Percentiles rank a stretch among this genome's conserved stretches.
These are phyloP conservation scores for Ophiobolus disseminans DNA, from an alignment of 2,329 filamentous ascomycete genomes.

Conservation along the genomic window DNA sequence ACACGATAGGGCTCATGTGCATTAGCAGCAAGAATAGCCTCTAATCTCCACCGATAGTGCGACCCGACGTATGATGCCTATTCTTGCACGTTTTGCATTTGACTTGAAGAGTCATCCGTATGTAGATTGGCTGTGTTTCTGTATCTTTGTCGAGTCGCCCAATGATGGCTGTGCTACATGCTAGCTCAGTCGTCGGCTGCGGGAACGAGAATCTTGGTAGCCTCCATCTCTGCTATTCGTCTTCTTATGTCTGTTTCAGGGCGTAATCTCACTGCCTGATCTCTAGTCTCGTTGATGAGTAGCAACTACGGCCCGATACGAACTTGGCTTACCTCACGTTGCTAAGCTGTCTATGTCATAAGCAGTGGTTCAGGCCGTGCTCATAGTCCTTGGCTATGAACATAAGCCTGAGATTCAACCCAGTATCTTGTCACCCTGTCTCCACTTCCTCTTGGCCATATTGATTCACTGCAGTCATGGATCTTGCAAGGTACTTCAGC, in stretches of 20 bases:
- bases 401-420: not conserved
- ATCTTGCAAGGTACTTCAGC: conserved; percentile 27
- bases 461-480: conserved; percentile 14
- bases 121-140: not conserved
- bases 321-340: conserved; percentile 2
- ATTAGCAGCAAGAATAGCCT: not conserved
- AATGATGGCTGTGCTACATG: not conserved
- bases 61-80: not conserved
- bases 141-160: not conserved
- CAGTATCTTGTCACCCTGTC: not conserved
- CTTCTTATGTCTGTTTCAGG: not conserved
- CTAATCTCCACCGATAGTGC: not conserved
- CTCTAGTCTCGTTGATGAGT: not conserved
- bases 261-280: conserved; percentile 1
- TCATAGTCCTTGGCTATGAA: not conserved
- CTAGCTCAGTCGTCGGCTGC: not conserved
- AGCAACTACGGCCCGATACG: not conserved
- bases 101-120: not conserved
- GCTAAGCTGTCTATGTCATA: not conserved
- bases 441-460: not conserved
- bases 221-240: not conserved
- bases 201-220: not conserved
- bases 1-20: not conserved
- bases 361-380: not conserved
- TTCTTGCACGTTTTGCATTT: not conserved